A percentile compares a stretch with the other conserved stretches of the same genome.
These are phyloP conservation scores for Orbilia ellipsospora DNA, from an alignment of 2,329 filamentous ascomycete species.

Conservation along the genomic window DNA sequence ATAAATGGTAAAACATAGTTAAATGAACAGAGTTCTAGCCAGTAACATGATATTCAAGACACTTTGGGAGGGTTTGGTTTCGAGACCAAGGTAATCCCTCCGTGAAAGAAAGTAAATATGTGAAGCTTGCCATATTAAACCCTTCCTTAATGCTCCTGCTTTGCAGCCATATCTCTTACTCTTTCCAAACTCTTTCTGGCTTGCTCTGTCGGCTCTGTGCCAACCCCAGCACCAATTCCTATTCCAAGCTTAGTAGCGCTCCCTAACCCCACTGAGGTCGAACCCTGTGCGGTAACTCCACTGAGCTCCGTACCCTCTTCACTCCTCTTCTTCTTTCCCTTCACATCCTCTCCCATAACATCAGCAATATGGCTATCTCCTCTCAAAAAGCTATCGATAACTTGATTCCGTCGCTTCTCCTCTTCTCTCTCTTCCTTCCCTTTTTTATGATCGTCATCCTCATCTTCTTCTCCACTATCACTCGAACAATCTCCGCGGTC, in stretches of 20 bases:
- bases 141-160: constrained; percentile 16
- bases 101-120: neutral
- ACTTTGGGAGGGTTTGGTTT: too few species aligned
- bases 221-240: constrained; percentile 12
- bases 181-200: constrained; percentile 35
- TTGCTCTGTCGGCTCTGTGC: constrained; percentile 13
- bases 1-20: too few species aligned
- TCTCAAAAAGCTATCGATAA: constrained; percentile 51
- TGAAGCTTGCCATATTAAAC: neutral
- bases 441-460: constrained; percentile 30
- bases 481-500: constrained; percentile 44
- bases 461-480: constrained; percentile 36
- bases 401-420: constrained; percentile 40
- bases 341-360: neutral
- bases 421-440: constrained; percentile 36
- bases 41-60: too few species aligned
- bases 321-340: constrained; percentile 21
- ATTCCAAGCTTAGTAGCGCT: constrained; percentile 27
- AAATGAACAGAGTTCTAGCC: too few species aligned
- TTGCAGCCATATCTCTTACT: constrained; percentile 13
- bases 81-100: too few species aligned
- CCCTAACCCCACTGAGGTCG: constrained; percentile 18
- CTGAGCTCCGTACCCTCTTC: constrained; percentile 38
- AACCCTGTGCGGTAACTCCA: constrained; percentile 18
- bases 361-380: neutral